Evolutionary conservation across 306 rosid genomes (phyloP), one percentile per base, ranked within the genome.

Genomic region (Astragalus glycyphyllos): DNA sequence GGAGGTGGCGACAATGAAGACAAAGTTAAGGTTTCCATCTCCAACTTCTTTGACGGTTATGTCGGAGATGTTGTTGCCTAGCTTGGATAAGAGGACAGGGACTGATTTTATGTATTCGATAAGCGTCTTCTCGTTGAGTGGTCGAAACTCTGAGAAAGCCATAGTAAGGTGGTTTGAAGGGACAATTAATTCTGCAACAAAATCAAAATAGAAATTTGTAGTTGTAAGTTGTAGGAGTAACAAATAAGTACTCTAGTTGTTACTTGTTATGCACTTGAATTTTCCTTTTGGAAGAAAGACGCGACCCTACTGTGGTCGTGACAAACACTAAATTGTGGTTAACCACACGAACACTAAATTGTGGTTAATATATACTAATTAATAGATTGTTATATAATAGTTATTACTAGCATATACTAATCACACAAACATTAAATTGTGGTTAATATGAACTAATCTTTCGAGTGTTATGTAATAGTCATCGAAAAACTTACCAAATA

Each of bases 21-120:
- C 96, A 41, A 87, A 85, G 57, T 94, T 94, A 38, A 90, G 90
- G 80, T 94, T 90, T 13, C 97, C 98, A 69, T 88, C 97, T 44
- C 98, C 96, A 50, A 93, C 92, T 84, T 93, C 97, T 68, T 88
- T 83, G 68, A 86, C 61, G 8, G 71, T 12, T 47, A 94, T 32
- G 67, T 73, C 53, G 34, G 89, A 85, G 42, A 90, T 68, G 40
- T 80, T 80, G 68, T 72, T 65, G 5, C 34, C 85, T 32, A 90
- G 82, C 69, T 79, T 82, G 31, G 96, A 88, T 9, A 88, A 86
- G 60, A 90, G 88, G 26, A 84, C 31, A 15, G 98, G 95, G 4
- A 83, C 80, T 53, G 82, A 56, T 81, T 83, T 83, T 10, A 94
- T 82, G 88, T 94, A 94, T 16, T 94, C 89, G 5, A 84, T 73